Evolutionary conservation across 2,329 filamentous ascomycete genomes (phyloP), one percentile per base, ranked within the genome.

Genomic region (Trichophaea hybrida): DNA sequence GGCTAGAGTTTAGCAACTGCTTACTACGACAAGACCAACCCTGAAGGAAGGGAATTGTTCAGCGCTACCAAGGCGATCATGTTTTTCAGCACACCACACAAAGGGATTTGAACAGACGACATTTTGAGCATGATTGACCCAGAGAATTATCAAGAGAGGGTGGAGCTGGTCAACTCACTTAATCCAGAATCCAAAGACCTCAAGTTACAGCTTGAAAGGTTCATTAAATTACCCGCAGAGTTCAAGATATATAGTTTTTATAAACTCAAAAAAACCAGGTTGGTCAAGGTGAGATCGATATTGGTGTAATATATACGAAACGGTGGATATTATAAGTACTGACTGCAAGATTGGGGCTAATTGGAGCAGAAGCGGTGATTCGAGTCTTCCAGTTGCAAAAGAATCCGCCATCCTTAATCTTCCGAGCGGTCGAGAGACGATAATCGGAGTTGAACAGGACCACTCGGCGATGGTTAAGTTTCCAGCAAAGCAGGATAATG

Each of bases 381-480:
- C 6, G 17, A 43, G 24, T 5, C 40, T 52, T 13, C 24, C 46
- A 34, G 57, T 59, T 5, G 57, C 46, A 10, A 52, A 13, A 24
- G 38, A 46, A 6, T 59, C 57, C 3, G 15, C 58, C 10, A 24
- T 59, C 10, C 40, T 59, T 7, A 35, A 33, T 10, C 52, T 55
- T 5, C 58, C 58, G 6, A 15, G 33, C 6, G 38, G 13, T 3
- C 24, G 37, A 1, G 58, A 59, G 17, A 38, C 52, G 7, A 7
- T n/a, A 31, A 24, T 54, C 5, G 15, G 13, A 6, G 55, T 61
- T 12, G 48, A 55, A 13, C 55, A 38, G 12, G 49, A 61, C 34
- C 59, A 61, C 37, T 58, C 35, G 31, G 40, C 46, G 10, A 61
- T 61, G 46, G 59, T 58, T 4, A 61, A 58, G 37, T 61, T 61